Evolutionary conservation across 1,284 basidiomycete genomes (phyloP).

Genomic region (Erythrobasidium hasegawianum): DNA sequence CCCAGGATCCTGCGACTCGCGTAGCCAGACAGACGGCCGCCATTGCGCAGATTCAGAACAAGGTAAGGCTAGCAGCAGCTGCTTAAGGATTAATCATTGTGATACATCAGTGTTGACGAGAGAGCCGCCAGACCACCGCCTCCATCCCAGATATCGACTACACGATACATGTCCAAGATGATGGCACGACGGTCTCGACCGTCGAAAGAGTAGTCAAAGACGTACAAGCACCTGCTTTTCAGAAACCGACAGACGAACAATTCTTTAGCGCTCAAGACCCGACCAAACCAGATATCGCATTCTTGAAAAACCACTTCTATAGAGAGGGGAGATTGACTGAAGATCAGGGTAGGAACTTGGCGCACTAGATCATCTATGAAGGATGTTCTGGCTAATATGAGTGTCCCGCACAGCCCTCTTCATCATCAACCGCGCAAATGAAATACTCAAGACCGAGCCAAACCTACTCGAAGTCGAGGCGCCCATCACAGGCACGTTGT

Average conservation of each 20-base stretch:
- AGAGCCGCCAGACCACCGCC: not conserved
- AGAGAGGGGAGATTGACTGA: slow-evolving; percentile 47
- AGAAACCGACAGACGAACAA: slow-evolving; percentile 83
- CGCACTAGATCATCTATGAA: not conserved
- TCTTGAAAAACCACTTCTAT: slow-evolving; percentile 98
- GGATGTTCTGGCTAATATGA: not conserved
- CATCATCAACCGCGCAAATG: slow-evolving; percentile 73
- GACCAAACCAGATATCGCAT: slow-evolving; percentile 89
- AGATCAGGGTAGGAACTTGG: slow-evolving; percentile 36
- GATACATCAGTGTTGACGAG: not conserved
- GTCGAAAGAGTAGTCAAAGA: slow-evolving; percentile 55
- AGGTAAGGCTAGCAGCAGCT: slow-evolving; percentile 9
- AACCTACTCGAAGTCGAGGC: slow-evolving; percentile 89
- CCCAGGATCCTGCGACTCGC: slow-evolving; percentile 31
- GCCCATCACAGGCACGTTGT: slow-evolving; percentile 78
- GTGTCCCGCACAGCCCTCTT: slow-evolving; percentile 60
- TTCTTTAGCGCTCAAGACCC: slow-evolving; percentile 64
- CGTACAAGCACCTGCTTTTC: slow-evolving; percentile 94
- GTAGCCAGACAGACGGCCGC: slow-evolving; percentile 32
- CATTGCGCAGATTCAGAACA: slow-evolving; percentile 29
- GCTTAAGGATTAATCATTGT: not conserved
- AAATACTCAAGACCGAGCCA: slow-evolving; percentile 71
- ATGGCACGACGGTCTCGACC: slow-evolving; percentile 51
- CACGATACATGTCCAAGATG: slow-evolving; percentile 51
- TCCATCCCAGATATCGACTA: slow-evolving; percentile 46